phyloP scores from a whole-genome alignment of 345 rosid genomes.

The Reutealis trisperma region DNA sequence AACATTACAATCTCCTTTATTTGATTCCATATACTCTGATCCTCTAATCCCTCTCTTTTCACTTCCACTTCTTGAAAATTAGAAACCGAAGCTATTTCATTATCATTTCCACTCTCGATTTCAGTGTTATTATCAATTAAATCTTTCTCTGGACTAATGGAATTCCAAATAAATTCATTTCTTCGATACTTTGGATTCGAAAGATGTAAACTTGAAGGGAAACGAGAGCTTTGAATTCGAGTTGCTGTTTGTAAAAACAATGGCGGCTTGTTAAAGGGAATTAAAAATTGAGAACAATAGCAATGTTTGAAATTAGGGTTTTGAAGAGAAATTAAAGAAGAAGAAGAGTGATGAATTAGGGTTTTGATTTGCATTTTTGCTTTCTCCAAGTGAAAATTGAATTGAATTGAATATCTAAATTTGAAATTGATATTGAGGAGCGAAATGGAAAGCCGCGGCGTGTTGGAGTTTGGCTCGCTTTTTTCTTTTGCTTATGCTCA shows the following conservation, averaged over 20 bases:
- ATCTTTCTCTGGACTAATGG: slow-evolving; percentile 39
- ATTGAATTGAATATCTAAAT: not conserved
- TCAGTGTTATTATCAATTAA: slow-evolving; percentile 11
- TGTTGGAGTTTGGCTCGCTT: not conserved
- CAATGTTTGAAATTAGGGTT: slow-evolving; percentile 28
- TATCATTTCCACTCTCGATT: not conserved
- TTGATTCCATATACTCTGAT: slow-evolving; percentile 76
- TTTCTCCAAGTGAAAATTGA: no score
- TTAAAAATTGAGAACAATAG: slow-evolving; percentile 24
- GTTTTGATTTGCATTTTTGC: slow-evolving; percentile 44
- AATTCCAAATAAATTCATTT: slow-evolving; percentile 21
- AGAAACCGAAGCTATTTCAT: slow-evolving; percentile 8
- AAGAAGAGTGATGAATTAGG: slow-evolving; percentile 20
- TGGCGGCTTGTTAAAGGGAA: slow-evolving; percentile 17
- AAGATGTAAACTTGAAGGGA: slow-evolving; percentile 17
- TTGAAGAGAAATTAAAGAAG: slow-evolving; percentile 27
- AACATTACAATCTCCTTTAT: slow-evolving; percentile 79
- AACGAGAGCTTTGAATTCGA: slow-evolving; percentile 12
- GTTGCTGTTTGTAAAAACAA: slow-evolving; percentile 5
- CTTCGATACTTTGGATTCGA: slow-evolving; percentile 1
- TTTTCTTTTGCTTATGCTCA: not conserved
- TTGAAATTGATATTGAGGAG: not conserved
- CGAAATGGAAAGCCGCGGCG: slow-evolving; percentile 2
- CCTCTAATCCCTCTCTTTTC: slow-evolving; percentile 42
- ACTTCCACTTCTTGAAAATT: slow-evolving; percentile 17